Evolutionary conservation across 208 protist species (phyloP).

Genomic region (Trypanosoma cruzi): DNA sequence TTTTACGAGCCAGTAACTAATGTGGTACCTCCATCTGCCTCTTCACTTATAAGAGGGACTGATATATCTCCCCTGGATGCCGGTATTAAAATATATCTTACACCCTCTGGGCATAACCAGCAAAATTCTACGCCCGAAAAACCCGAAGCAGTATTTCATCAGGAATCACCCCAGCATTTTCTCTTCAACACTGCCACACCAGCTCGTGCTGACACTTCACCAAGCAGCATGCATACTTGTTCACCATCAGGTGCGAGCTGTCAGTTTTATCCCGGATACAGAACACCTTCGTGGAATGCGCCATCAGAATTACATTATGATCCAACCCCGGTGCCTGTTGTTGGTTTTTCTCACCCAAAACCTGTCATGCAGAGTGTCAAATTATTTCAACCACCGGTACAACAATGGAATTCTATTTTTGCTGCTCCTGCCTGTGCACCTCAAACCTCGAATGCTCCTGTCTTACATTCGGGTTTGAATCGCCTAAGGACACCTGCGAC

Average conservation of each 20-base stretch:
- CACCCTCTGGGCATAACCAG: conserved; percentile 47
- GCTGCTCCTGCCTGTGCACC: conserved; percentile 1
- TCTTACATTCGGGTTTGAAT: background rate
- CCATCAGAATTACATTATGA: conserved; percentile 4
- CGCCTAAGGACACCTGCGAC: conserved; percentile 20
- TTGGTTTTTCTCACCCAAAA: background rate
- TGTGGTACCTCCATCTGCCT: conserved; percentile 73
- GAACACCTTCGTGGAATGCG: background rate
- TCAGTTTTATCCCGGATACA: background rate
- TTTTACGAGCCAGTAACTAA: conserved; percentile 75
- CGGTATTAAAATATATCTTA: conserved; percentile 89
- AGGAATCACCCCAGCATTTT: conserved; percentile 11
- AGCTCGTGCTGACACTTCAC: background rate
- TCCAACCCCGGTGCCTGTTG: background rate
- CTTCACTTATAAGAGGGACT: conserved; percentile 80
- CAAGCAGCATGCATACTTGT: conserved; percentile 8
- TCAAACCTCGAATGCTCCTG: background rate
- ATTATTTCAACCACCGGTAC: background rate
- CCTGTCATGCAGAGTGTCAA: background rate
- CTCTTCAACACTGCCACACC: conserved; percentile 15
- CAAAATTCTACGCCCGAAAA: conserved; percentile 7
- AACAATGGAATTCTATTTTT: conserved; percentile 12
- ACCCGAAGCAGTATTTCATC: background rate
- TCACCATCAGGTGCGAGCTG: background rate
- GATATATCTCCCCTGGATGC: conserved; percentile 80